Percentiles rank a stretch among this genome's conserved stretches.
phyloP scores from a whole-genome alignment of 495 filamentous ascomycete species.

The Pyronema domesticum region DNA sequence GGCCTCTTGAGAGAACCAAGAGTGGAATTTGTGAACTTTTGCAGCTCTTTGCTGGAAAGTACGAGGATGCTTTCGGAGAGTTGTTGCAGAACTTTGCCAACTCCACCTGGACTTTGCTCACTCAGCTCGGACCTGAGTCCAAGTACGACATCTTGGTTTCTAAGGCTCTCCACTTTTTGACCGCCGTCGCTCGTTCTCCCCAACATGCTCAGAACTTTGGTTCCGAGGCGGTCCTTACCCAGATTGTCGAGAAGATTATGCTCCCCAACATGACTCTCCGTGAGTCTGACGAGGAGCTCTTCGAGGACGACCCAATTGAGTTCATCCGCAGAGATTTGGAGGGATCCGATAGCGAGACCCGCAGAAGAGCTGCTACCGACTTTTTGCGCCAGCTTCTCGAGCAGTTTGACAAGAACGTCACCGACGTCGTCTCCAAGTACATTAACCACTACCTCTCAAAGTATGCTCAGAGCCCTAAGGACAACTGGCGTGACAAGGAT shows the following conservation, averaged over 20 bases:
- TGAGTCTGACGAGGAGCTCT: conserved; percentile 83
- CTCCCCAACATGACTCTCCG: conserved; percentile 79
- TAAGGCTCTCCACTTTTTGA: conserved; percentile 83
- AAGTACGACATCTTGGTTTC: conserved; percentile 94
- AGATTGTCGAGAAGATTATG: conserved; percentile 88
- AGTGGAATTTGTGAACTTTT: conserved; percentile 82
- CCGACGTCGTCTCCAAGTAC: conserved; percentile 61
- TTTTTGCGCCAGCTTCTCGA: conserved; percentile 75
- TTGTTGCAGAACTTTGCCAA: conserved; percentile 66
- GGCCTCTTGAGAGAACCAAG: conserved; percentile 65
- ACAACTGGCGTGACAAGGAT: conserved; percentile 92
- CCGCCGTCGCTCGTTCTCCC: conserved; percentile 57
- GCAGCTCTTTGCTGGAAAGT: conserved; percentile 77
- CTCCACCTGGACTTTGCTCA: conserved; percentile 79
- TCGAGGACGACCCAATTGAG: conserved; percentile 97
- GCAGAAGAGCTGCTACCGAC: conserved; percentile 79
- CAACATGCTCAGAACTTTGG: conserved; percentile 75
- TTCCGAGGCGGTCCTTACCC: conserved; percentile 48
- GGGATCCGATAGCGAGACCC: conserved; percentile 85
- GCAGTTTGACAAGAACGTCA: conserved; percentile 71
- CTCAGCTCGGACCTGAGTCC: conserved; percentile 63
- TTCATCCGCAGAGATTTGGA: conserved; percentile 93
- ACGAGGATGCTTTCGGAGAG: conserved; percentile 71
- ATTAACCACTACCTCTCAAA: conserved; percentile 56
- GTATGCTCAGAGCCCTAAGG: conserved; percentile 48